Conservation (phyloP, 2,329 filamentous ascomycete species). For the Eutypella sp. region DNA sequence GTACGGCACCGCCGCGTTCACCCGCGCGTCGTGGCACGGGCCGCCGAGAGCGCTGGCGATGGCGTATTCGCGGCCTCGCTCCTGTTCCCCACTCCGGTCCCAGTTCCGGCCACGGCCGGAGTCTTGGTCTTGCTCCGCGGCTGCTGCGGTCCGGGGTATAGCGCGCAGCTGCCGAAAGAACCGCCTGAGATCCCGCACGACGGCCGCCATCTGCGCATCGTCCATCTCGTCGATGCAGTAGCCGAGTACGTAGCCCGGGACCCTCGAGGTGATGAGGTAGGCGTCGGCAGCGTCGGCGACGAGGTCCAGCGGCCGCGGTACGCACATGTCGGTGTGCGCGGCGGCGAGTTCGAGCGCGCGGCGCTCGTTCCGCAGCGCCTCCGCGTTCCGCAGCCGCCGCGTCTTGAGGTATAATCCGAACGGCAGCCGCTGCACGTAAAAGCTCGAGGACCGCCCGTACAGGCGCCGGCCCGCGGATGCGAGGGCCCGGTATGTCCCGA, state of each 20-base stretch:
- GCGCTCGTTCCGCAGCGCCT: constrained; percentile 7
- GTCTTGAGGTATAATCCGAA: constrained; percentile 15
- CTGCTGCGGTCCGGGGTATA: constrained; percentile 8
- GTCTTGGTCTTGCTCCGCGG: no score
- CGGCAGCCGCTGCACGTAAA: constrained; percentile 13
- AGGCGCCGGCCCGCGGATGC: constrained; percentile 3
- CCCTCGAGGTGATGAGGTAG: constrained; percentile 8
- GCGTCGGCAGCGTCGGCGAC: constrained; percentile 1
- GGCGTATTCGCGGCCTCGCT: constrained; percentile 1
- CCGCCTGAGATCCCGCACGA: constrained; percentile 3
- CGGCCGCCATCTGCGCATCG: constrained; percentile 1
- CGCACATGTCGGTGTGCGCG: constrained; percentile 1
- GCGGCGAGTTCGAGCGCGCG: constrained; percentile 4
- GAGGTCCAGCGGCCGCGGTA: constrained; percentile 5
- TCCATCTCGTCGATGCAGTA: constrained; percentile 5
- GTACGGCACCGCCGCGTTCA: constrained; percentile 1
- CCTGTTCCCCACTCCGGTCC: no score
- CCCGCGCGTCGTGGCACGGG: constrained; percentile 4
- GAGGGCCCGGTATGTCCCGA: constrained; percentile 4
- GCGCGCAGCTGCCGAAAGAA: constrained; percentile 5
- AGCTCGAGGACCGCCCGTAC: constrained; percentile 9
- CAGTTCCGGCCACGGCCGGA: no score
- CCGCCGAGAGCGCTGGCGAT: constrained; percentile 4
- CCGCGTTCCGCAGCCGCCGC: neutral
- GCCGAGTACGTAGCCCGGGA: constrained; percentile 2